Conservation (phyloP, 306 rosid genomes). For the Vicia sativa region DNA sequence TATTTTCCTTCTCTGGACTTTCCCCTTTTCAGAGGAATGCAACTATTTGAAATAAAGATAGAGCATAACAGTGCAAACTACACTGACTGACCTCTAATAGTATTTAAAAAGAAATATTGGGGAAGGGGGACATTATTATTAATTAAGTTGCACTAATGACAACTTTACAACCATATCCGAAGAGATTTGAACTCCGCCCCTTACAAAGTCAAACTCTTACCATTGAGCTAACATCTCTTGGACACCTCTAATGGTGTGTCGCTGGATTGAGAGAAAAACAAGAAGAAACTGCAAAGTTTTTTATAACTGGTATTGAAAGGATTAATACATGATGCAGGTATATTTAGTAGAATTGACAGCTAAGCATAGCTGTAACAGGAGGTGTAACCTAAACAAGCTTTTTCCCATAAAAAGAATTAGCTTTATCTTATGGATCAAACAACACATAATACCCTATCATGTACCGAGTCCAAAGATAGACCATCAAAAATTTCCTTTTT, state of each 20-base stretch:
- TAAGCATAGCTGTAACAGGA: not conserved
- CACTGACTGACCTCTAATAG: not conserved
- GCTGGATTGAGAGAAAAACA: not conserved
- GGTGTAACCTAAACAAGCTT: not conserved
- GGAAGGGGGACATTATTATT: not conserved
- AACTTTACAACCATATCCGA: not conserved
- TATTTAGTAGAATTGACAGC: not conserved
- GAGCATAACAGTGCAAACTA: conserved; percentile 5
- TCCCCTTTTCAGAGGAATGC: conserved; percentile 9
- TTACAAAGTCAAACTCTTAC: not conserved
- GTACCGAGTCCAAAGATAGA: not conserved
- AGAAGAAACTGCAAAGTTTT: not conserved
- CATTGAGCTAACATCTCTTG: not conserved
- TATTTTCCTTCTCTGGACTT: not conserved
- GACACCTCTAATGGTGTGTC: not conserved
- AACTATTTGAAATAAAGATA: not conserved
- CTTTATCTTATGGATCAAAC: not conserved
- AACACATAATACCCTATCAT: not conserved
- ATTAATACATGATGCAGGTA: not conserved
- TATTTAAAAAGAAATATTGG: not conserved
- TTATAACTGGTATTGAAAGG: not conserved
- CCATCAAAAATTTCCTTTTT: not conserved
- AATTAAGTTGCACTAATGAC: not conserved
- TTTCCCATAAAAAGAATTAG: not conserved
- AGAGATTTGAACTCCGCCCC: not conserved